These are phyloP conservation scores for Starmerella stigmatis DNA, from an alignment of 805 yeast genomes.

Conservation along the genomic window DNA sequence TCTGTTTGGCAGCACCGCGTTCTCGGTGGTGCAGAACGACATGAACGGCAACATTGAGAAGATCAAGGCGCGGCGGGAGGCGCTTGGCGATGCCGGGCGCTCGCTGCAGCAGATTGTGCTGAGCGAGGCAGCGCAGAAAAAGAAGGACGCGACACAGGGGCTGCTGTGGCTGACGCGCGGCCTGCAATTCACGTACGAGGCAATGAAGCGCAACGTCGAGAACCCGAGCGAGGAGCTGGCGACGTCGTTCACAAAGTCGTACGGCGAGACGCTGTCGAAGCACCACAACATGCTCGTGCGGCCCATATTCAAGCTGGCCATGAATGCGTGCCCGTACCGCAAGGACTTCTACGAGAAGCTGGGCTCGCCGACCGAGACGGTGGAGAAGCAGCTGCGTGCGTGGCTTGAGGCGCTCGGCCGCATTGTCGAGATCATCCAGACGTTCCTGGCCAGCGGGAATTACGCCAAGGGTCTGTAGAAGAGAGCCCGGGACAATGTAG, in stretches of 20 bases:
- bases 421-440: conserved; percentile 62
- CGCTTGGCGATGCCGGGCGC: conserved; percentile 38
- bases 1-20: conserved; percentile 74
- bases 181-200: conserved; percentile 79
- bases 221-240: conserved; percentile 55
- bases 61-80: conserved; percentile 52
- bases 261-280: conserved; percentile 65
- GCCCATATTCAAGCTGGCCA: conserved; percentile 84
- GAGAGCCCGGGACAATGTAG: no score
- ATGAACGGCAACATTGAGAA: conserved; percentile 79
- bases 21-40: conserved; percentile 73
- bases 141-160: conserved; percentile 80
- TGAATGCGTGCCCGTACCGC: conserved; percentile 92
- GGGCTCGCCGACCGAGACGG: conserved; percentile 50
- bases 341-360: conserved; percentile 72
- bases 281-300: conserved; percentile 72
- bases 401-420: conserved; percentile 74
- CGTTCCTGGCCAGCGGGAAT: conserved; percentile 66
- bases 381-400: conserved; percentile 47
- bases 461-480: conserved; percentile 85
- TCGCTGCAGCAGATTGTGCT: conserved; percentile 71
- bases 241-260: conserved; percentile 74
- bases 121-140: conserved; percentile 55
- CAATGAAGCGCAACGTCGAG: conserved; percentile 69
- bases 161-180: conserved; percentile 76